These are phyloP conservation scores for Saussurea involucrata DNA, from an alignment of 129 eudicot genomes.

Conservation along the genomic window DNA sequence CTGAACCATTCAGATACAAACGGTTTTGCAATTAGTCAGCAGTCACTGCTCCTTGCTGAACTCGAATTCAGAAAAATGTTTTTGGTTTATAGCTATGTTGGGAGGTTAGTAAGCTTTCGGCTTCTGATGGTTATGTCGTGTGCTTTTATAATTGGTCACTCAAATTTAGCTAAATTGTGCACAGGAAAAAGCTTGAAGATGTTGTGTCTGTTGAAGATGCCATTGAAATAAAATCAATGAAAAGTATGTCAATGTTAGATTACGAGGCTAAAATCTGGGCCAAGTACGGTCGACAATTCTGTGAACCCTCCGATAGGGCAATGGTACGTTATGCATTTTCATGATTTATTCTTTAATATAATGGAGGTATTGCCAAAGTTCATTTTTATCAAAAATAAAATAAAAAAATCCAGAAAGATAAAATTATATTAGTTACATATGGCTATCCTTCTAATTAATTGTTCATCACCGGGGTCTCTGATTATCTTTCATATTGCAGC, in stretches of 20 bases:
- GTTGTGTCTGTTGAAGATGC: constrained; percentile 35
- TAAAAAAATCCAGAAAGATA: background rate
- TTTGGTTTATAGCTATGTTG: constrained; percentile 55
- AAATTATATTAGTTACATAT: background rate
- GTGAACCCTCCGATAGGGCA: constrained; percentile 31
- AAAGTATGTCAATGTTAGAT: constrained; percentile 14
- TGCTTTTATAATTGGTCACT: background rate
- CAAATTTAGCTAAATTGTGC: background rate
- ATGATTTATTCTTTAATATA: background rate
- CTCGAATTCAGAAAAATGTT: constrained; percentile 63
- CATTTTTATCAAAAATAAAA: background rate
- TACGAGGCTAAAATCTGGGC: constrained; percentile 34
- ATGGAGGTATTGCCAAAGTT: background rate
- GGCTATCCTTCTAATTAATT: background rate
- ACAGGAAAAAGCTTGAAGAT: constrained; percentile 50
- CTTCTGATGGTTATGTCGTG: background rate
- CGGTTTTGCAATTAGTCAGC: constrained; percentile 21
- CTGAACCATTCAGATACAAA: background rate
- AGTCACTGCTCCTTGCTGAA: constrained; percentile 36
- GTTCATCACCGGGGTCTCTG: background rate
- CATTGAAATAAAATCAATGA: constrained; percentile 23
- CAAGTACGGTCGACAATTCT: constrained; percentile 19
- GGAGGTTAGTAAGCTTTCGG: constrained; percentile 46
- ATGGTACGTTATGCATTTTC: constrained; percentile 13
- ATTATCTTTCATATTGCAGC: constrained; percentile 31